These are phyloP conservation scores for Solanum appendiculatum DNA, from an alignment of 257 asterid species.

Conservation along the genomic window DNA sequence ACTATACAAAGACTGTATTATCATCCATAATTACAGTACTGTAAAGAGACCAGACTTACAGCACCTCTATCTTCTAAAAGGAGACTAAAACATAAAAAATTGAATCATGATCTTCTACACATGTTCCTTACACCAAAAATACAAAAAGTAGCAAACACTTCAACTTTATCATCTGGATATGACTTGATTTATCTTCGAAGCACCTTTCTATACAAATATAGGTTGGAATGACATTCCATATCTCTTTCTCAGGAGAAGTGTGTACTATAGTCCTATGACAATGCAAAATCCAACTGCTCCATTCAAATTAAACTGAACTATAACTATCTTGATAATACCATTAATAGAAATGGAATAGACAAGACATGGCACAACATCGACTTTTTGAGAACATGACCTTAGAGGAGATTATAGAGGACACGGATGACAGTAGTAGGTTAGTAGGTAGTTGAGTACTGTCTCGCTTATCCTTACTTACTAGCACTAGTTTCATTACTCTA, in stretches of 20 bases:
- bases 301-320: neutral
- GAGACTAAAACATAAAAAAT: neutral
- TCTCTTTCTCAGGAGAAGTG: neutral
- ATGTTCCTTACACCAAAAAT: neutral
- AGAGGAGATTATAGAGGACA: neutral
- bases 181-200: neutral
- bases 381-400: neutral
- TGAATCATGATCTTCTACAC: neutral
- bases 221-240: neutral
- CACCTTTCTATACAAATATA: neutral
- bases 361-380: neutral
- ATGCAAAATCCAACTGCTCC: neutral
- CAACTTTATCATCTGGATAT: neutral
- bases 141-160: neutral
- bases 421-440: neutral
- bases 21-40: no score
- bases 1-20: no score
- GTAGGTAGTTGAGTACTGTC: neutral
- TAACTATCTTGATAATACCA: neutral
- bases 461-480: neutral
- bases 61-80: neutral
- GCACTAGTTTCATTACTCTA: neutral
- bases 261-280: neutral
- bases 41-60: neutral
- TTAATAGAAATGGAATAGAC: neutral